Evolutionary conservation across 2,329 filamentous ascomycete species (phyloP).

Genomic region (Aspergillus vadensis): DNA sequence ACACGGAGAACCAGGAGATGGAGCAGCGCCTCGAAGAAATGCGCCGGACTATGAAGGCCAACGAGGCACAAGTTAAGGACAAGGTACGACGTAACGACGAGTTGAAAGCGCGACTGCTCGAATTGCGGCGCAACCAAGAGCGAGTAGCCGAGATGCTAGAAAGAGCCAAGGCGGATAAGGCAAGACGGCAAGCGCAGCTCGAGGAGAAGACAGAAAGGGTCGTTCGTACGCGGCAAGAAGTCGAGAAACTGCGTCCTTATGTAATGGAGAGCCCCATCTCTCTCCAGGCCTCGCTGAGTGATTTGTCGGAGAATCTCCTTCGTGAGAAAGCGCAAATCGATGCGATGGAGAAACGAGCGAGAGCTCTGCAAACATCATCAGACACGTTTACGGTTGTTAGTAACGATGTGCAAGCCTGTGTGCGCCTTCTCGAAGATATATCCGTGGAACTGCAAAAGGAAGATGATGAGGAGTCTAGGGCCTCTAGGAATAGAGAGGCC

Average conservation of each 20-base stretch:
- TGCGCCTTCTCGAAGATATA: conserved; percentile 87
- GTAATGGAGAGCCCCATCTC: conserved; percentile 83
- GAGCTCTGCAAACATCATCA: conserved; percentile 85
- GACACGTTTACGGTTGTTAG: conserved; percentile 86
- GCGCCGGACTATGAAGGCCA: conserved; percentile 74
- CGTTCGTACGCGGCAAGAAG: conserved; percentile 76
- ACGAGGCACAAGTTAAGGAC: conserved; percentile 78
- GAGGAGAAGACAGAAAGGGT: conserved; percentile 54
- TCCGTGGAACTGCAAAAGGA: conserved; percentile 82
- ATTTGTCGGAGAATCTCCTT: conserved; percentile 76
- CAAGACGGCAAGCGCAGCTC: conserved; percentile 65
- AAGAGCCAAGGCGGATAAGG: conserved; percentile 77
- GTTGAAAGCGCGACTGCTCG: conserved; percentile 77
- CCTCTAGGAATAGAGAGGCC: conserved; percentile 79
- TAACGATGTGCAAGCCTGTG: conserved; percentile 82
- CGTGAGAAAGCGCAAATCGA: conserved; percentile 85
- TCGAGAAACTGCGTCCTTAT: conserved; percentile 86
- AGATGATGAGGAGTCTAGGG: conserved; percentile 82
- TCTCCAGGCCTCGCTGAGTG: conserved; percentile 77
- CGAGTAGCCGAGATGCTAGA: conserved; percentile 80
- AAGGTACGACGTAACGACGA: conserved; percentile 86
- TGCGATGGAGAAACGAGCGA: conserved; percentile 78
- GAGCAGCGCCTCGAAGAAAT: conserved; percentile 78
- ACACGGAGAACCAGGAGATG: conserved; percentile 83
- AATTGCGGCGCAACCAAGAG: conserved; percentile 79